Conservation (phyloP, 768 basidiomycete species). For the Clavaria fumosa region DNA sequence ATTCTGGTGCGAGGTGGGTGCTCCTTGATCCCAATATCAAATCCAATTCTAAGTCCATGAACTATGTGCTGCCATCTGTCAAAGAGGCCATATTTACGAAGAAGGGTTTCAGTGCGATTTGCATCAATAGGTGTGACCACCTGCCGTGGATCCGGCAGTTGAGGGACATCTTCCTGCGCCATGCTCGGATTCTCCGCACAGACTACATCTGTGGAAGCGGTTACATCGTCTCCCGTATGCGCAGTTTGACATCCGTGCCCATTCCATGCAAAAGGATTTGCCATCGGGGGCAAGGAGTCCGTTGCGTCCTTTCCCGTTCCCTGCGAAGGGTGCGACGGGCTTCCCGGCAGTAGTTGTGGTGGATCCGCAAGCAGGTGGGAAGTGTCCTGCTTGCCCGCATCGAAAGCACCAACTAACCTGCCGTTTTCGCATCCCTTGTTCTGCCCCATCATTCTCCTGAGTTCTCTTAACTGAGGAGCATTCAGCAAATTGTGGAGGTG, state of each 20-base stretch:
- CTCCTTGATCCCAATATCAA: slow-evolving; percentile 19
- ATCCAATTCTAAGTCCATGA: slow-evolving; percentile 21
- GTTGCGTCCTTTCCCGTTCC: slow-evolving; percentile 9
- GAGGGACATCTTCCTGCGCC: slow-evolving; percentile 17
- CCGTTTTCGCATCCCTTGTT: neutral
- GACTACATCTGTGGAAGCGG: slow-evolving; percentile 17
- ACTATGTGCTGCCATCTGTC: too few species aligned
- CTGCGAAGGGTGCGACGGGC: slow-evolving; percentile 8
- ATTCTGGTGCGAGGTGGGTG: slow-evolving; percentile 11
- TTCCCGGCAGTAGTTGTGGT: slow-evolving; percentile 13
- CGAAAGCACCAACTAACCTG: slow-evolving; percentile 14
- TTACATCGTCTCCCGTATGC: slow-evolving; percentile 10
- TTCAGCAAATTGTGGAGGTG: neutral
- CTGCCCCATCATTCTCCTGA: neutral
- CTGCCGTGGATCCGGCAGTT: slow-evolving; percentile 15
- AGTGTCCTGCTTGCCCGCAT: slow-evolving; percentile 14
- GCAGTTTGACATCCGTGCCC: slow-evolving; percentile 11
- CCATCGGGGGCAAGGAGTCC: slow-evolving; percentile 13
- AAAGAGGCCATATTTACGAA: slow-evolving; percentile 10
- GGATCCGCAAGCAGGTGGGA: slow-evolving; percentile 13
- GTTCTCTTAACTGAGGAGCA: neutral
- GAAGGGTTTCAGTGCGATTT: slow-evolving; percentile 7
- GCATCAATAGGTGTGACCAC: slow-evolving; percentile 21
- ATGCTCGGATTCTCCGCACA: slow-evolving; percentile 16
- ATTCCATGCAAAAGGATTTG: slow-evolving; percentile 17